phyloP scores from a whole-genome alignment of 306 rosid species.

The Inga leiocalycina region DNA sequence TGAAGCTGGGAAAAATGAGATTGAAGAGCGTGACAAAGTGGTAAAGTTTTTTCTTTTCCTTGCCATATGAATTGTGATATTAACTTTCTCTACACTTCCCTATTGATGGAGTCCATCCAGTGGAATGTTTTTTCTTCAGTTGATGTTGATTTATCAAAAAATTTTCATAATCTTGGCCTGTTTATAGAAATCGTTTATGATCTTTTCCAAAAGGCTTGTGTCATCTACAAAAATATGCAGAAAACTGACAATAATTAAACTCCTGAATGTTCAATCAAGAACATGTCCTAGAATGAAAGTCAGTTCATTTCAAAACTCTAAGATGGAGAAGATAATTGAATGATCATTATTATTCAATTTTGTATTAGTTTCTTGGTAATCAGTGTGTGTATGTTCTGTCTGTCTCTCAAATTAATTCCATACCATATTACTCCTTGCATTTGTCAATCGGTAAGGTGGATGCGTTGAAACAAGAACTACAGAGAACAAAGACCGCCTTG shows the following conservation, averaged over 20 bases:
- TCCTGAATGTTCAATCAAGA: neutral
- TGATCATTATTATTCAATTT: neutral
- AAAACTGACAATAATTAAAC: neutral
- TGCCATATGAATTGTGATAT: neutral
- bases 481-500: slow-evolving; percentile 67
- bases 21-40: slow-evolving; percentile 76
- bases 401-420: slow-evolving; percentile 15
- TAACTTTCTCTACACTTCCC: neutral
- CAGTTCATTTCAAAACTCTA: neutral
- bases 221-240: neutral
- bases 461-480: slow-evolving; percentile 77
- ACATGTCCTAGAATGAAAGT: neutral
- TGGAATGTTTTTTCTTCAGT: neutral
- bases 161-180: neutral
- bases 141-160: slow-evolving; percentile 5
- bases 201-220: neutral
- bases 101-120: neutral
- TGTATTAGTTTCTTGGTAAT: neutral
- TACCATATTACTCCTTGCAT: slow-evolving; percentile 7
- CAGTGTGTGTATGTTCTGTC: neutral
- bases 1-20: slow-evolving; percentile 69
- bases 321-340: neutral
- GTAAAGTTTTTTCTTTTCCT: slow-evolving; percentile 37
- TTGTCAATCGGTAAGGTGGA: slow-evolving; percentile 47
- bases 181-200: neutral